A percentile compares a stretch with the other conserved stretches of the same genome.
Evolutionary conservation across 805 yeast species (phyloP).

Genomic region (Kregervanrija pseudodelftensis): DNA sequence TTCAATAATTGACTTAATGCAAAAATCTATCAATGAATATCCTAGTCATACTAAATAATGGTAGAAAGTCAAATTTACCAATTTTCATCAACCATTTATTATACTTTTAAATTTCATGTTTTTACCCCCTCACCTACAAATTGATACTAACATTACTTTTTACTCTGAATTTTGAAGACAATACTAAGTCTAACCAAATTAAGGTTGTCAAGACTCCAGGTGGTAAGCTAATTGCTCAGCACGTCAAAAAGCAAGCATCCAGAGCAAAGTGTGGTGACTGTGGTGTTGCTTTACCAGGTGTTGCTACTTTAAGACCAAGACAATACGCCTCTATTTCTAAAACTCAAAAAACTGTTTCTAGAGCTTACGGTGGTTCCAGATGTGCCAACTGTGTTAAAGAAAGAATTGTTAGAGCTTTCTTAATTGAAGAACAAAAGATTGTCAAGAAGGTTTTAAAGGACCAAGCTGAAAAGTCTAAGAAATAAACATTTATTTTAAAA

Average conservation of each 20-base stretch:
- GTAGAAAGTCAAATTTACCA: background rate
- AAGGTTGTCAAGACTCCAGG: conserved; percentile 99
- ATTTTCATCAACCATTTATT: background rate
- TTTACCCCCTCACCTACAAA: too few species aligned
- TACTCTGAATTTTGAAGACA: conserved; percentile 49
- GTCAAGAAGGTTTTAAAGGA: conserved; percentile 99
- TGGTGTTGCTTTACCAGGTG: conserved; percentile 59
- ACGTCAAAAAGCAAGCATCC: conserved; percentile 85
- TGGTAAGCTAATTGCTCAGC: conserved; percentile 97
- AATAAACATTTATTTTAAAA: conserved; percentile 13
- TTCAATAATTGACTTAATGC: too few species aligned
- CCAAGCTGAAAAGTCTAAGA: conserved; percentile 70
- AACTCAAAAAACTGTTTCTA: conserved; percentile 96
- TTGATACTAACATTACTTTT: conserved; percentile 14
- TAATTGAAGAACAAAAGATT: conserved; percentile 99
- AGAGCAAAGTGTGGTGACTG: conserved; percentile 88
- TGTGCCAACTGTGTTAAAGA: conserved; percentile 99
- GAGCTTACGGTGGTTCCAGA: conserved; percentile 99
- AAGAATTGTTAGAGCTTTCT: conserved; percentile 98
- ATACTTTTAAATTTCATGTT: too few species aligned
- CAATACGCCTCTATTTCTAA: conserved; percentile 90
- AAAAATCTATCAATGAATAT: too few species aligned
- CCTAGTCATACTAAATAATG: background rate
- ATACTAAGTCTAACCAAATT: conserved; percentile 99
- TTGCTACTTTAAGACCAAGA: conserved; percentile 97